A percentile compares a stretch with the other conserved stretches of the same genome.
These are phyloP conservation scores for Pyrenochaeta sp. DNA, from an alignment of 2,329 filamentous ascomycete species.

Conservation along the genomic window DNA sequence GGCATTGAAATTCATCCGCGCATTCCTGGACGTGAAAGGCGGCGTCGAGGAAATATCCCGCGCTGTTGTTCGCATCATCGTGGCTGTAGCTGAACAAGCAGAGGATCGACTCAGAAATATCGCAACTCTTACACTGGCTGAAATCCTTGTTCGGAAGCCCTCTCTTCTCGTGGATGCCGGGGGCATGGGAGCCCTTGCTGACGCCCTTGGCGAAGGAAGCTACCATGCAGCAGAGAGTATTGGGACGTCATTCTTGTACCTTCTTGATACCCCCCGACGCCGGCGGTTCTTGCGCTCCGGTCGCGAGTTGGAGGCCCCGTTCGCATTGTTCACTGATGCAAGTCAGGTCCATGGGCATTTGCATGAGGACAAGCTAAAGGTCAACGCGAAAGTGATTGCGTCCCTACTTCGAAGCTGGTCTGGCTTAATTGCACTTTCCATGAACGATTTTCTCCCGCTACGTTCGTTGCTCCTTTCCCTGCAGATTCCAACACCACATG, in stretches of 20 bases:
- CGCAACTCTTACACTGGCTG: slow-evolving; percentile 89
- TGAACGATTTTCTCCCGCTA: slow-evolving; percentile 86
- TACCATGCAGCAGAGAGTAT: slow-evolving; percentile 94
- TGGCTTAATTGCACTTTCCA: slow-evolving; percentile 84
- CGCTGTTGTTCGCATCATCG: slow-evolving; percentile 85
- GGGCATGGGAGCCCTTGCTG: slow-evolving; percentile 85
- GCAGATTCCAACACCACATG: slow-evolving; percentile 63
- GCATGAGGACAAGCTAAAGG: slow-evolving; percentile 73
- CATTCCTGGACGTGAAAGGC: slow-evolving; percentile 94
- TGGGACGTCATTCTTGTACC: slow-evolving; percentile 84
- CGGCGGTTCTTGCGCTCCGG: slow-evolving; percentile 85
- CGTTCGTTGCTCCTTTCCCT: slow-evolving; percentile 77
- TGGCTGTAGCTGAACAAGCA: slow-evolving; percentile 85
- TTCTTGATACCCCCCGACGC: slow-evolving; percentile 83
- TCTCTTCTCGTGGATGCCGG: slow-evolving; percentile 81
- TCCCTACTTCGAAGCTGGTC: slow-evolving; percentile 92
- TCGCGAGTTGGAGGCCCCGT: slow-evolving; percentile 83
- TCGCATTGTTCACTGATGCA: slow-evolving; percentile 92
- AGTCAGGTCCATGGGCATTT: slow-evolving; percentile 57
- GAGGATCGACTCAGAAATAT: slow-evolving; percentile 89
- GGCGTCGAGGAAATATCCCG: slow-evolving; percentile 87
- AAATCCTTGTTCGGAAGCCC: slow-evolving; percentile 88
- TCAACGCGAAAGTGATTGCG: slow-evolving; percentile 92
- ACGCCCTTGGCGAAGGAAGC: slow-evolving; percentile 86
- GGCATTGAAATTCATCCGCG: slow-evolving; percentile 92